phyloP scores from a whole-genome alignment of 164 flowering plant species.

The Vitis rotundifolia region DNA sequence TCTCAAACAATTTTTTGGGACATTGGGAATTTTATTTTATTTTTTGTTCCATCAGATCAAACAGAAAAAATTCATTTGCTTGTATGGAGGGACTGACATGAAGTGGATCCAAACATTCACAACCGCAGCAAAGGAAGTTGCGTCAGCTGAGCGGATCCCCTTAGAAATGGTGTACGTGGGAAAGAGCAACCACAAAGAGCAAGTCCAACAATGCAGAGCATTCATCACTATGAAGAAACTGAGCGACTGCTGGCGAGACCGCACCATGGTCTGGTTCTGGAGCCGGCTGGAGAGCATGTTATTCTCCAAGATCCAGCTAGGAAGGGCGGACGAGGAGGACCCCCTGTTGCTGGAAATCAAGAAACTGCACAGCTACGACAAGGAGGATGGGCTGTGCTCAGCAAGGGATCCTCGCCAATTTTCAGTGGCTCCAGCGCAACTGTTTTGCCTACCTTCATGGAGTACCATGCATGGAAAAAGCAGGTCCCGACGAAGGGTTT shows the following conservation, averaged over 20 bases:
- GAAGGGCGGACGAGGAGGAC: conserved; percentile 25
- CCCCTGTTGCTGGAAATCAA: conserved; percentile 25
- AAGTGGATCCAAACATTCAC: conserved; percentile 46
- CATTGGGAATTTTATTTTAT: not conserved
- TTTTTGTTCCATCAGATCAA: conserved; percentile 21
- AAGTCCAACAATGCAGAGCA: conserved; percentile 9
- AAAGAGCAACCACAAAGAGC: conserved; percentile 31
- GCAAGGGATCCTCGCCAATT: conserved; percentile 29
- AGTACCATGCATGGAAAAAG: conserved; percentile 29
- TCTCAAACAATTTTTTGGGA: too few relatives aligned
- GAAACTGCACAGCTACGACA: conserved; percentile 38
- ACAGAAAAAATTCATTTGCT: conserved; percentile 38
- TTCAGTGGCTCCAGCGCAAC: conserved; percentile 16
- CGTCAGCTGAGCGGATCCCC: conserved; percentile 13
- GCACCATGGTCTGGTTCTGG: conserved; percentile 37
- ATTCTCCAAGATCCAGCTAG: conserved; percentile 36
- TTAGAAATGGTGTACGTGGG: conserved; percentile 47
- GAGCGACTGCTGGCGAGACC: conserved; percentile 29
- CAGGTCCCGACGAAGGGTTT: conserved; percentile 14
- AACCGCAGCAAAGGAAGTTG: conserved; percentile 10
- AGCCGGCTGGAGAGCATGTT: conserved; percentile 43
- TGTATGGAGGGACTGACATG: conserved; percentile 54
- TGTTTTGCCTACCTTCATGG: conserved; percentile 13
- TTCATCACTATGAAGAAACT: conserved; percentile 23
- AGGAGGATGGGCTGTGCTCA: conserved; percentile 33